phyloP scores from a whole-genome alignment of 345 rosid genomes.

The Gossypium ekmanianum region DNA sequence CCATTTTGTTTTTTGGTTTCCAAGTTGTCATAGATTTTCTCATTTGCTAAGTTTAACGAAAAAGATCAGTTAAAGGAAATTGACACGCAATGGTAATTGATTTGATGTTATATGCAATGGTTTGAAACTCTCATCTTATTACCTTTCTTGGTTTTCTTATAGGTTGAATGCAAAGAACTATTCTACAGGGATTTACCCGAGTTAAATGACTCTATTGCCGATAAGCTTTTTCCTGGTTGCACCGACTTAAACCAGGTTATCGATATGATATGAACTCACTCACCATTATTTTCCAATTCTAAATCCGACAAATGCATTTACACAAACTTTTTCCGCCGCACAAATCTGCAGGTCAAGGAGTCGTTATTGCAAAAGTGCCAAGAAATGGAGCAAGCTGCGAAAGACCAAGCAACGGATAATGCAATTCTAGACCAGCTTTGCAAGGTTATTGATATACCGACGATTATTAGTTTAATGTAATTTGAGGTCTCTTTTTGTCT shows the following conservation, averaged over 20 bases:
- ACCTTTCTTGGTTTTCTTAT: slow-evolving; percentile 15
- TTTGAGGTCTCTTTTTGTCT: slow-evolving; percentile 10
- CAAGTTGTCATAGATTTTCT: slow-evolving; percentile 24
- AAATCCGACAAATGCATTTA: not conserved
- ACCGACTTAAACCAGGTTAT: slow-evolving; percentile 67
- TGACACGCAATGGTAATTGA: not conserved
- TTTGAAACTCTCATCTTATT: not conserved
- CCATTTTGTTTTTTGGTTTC: slow-evolving; percentile 6
- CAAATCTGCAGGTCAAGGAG: slow-evolving; percentile 65
- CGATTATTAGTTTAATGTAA: slow-evolving; percentile 11
- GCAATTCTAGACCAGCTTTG: slow-evolving; percentile 83
- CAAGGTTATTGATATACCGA: slow-evolving; percentile 45
- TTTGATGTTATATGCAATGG: not conserved
- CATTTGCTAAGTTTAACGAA: not conserved
- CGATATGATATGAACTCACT: not conserved
- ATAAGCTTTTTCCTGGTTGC: slow-evolving; percentile 80
- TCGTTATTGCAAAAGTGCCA: slow-evolving; percentile 58
- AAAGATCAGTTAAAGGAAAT: not conserved
- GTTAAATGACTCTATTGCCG: slow-evolving; percentile 78
- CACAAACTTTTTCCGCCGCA: slow-evolving; percentile 9
- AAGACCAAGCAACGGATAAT: slow-evolving; percentile 91
- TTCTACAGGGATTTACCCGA: slow-evolving; percentile 77
- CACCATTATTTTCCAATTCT: not conserved
- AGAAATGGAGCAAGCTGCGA: slow-evolving; percentile 73
- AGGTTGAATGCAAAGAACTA: slow-evolving; percentile 88